Conservation (phyloP, 331 rosid genomes). For the Pyrus hybrid region DNA sequence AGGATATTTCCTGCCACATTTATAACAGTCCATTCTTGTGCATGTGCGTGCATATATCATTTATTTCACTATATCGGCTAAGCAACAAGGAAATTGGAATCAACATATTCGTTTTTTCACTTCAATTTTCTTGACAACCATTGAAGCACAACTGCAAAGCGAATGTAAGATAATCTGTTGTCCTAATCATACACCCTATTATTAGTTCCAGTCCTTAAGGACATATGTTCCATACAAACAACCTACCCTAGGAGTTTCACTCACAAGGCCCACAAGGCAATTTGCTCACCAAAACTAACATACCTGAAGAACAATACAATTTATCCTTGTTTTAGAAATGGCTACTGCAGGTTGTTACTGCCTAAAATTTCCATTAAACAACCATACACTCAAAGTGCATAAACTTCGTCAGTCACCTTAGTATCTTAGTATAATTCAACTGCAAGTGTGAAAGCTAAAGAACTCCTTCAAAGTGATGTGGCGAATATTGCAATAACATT, state of each 20-base stretch:
- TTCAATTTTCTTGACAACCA: neutral
- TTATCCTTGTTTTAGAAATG: neutral
- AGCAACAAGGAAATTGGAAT: neutral
- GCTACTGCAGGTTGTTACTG: neutral
- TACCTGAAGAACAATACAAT: neutral
- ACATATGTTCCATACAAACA: neutral
- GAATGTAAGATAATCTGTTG: neutral
- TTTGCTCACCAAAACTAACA: neutral
- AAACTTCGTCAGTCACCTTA: neutral
- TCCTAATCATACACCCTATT: neutral
- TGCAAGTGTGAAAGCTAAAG: neutral
- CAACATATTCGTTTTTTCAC: neutral
- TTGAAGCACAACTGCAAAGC: neutral
- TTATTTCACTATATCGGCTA: neutral
- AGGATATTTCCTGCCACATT: neutral
- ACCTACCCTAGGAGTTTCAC: neutral
- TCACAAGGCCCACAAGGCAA: neutral
- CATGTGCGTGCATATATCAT: neutral
- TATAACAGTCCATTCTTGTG: neutral
- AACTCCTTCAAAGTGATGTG: neutral
- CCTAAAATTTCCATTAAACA: neutral
- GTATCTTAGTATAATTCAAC: neutral
- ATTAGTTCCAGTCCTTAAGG: neutral
- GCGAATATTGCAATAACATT: neutral
- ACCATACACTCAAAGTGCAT: neutral